Conservation (phyloP, 768 basidiomycete species). For the Boletus sensibilis region DNA sequence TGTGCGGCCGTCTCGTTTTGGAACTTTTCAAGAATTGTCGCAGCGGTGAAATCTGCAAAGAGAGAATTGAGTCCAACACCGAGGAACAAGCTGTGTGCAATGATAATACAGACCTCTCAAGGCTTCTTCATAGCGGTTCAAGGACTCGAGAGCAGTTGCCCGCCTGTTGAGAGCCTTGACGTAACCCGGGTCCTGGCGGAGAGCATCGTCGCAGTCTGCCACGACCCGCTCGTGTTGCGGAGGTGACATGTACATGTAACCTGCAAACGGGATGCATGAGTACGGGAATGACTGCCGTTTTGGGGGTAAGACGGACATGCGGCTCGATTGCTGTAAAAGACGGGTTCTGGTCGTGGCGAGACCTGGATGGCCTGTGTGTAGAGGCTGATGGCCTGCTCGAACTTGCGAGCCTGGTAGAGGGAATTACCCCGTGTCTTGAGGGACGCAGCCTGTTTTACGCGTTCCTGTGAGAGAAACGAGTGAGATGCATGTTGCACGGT, state of each 20-base stretch:
- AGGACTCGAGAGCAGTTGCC: slow-evolving; percentile 77
- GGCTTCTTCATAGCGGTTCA: slow-evolving; percentile 72
- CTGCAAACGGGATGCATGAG: slow-evolving; percentile 37
- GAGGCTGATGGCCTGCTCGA: slow-evolving; percentile 54
- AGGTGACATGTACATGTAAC: slow-evolving; percentile 89
- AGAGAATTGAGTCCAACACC: not conserved
- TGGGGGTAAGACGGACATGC: slow-evolving; percentile 62
- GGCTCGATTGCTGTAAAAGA: slow-evolving; percentile 96
- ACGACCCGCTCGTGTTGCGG: slow-evolving; percentile 82
- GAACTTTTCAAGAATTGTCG: slow-evolving; percentile 93
- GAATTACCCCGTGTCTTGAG: slow-evolving; percentile 73
- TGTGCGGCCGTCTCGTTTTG: slow-evolving; percentile 74
- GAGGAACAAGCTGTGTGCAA: not conserved
- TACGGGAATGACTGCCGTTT: not conserved
- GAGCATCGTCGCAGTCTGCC: slow-evolving; percentile 84
- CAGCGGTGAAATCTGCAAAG: slow-evolving; percentile 85
- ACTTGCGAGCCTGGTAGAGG: slow-evolving; percentile 64
- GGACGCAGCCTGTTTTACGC: slow-evolving; percentile 55
- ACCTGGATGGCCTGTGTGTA: slow-evolving; percentile 77
- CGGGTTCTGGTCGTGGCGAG: slow-evolving; percentile 79
- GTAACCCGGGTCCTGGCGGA: slow-evolving; percentile 79
- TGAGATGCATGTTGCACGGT: slow-evolving; percentile 3
- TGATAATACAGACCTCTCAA: slow-evolving; percentile 59
- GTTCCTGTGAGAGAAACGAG: slow-evolving; percentile 48
- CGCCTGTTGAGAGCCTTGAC: slow-evolving; percentile 91